Evolutionary conservation across 441 rosid species (phyloP), one percentile per base, ranked within the genome.

Genomic region (Corymbia calophylla): DNA sequence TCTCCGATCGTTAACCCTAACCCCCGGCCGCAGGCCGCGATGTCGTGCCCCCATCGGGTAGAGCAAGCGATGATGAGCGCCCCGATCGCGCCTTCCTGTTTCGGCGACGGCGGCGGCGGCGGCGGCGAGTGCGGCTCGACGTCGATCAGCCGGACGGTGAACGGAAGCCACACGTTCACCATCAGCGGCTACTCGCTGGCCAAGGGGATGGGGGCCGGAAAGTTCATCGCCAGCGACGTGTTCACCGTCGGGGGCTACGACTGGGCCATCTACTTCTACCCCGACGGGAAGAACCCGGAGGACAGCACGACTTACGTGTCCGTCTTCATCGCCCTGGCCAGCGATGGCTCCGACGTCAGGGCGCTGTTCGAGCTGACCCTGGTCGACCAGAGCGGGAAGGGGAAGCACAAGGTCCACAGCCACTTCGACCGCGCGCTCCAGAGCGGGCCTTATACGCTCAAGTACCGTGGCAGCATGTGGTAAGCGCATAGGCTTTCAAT

Each of bases 401-500:
- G 88, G 88, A 86, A 86, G 66, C 88, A 86, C 68, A 86, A 86
- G 68, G 88, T 86, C 64, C 88, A 86, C 44, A 86, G 88, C 88
- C 88, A 86, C 88, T 86, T 86, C 88, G 88, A 86, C 49, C 60
- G 88, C 66, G 88, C 88, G n/a, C 64, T 86, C 66, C 66, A 86
- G 68, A 86, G 88, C 58, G 88, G 88, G 88, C 88, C 87, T 86
- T 86, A 86, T 49, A 53, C 88, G 68, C 44, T 86, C 66, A 86
- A 86, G 68, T 86, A 86, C 49, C 88, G 88, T 49, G 88, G 88
- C 62, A 86, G 88, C 88, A 86, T 86, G 88, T 86, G 88, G 88
- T 86, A 55, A 53, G 68, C 49, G 51, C 58, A 19, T 86, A 27
- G 87, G 87, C 77, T 31, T 68, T 68, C 44, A 21, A 17, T 68